phyloP scores from a whole-genome alignment of 169 alveolate genomes.

The Plasmodium ovale region DNA sequence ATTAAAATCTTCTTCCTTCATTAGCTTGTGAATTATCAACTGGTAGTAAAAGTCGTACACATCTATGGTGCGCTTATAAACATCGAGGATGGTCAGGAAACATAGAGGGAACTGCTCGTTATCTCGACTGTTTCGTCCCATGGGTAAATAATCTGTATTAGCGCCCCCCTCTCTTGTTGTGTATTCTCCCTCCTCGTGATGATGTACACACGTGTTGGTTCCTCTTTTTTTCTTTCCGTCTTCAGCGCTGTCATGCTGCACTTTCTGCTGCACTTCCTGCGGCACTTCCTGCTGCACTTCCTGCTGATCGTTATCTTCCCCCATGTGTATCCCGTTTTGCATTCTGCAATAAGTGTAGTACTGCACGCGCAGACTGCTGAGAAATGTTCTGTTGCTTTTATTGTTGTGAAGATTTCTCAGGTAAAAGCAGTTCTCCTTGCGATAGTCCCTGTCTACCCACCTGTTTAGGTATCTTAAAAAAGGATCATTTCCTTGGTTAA shows the following conservation, averaged over 20 bases:
- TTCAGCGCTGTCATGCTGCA: background rate
- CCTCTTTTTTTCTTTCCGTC: background rate
- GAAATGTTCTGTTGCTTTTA: constrained; percentile 11
- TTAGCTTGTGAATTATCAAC: constrained; percentile 17
- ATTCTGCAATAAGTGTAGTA: constrained; percentile 3
- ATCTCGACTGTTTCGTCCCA: background rate
- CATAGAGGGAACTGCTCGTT: constrained; percentile 11
- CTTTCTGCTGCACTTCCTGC: too few species aligned
- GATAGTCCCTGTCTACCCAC: background rate
- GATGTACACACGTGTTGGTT: background rate
- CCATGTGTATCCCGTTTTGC: background rate
- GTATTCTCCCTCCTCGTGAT: too few species aligned
- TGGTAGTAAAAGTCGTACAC: constrained; percentile 66
- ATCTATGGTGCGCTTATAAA: constrained; percentile 38
- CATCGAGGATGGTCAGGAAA: constrained; percentile 26
- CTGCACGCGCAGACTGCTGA: constrained; percentile 30
- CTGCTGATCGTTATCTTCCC: too few species aligned
- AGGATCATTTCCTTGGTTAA: background rate
- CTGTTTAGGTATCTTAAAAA: constrained; percentile 7
- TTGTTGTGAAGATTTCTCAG: constrained; percentile 18
- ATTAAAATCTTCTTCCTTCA: constrained; percentile 35
- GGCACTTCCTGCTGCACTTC: too few species aligned
- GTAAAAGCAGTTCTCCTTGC: background rate
- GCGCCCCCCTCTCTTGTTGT: too few species aligned
- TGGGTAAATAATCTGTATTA: too few species aligned